phyloP scores from a whole-genome alignment of 2,329 filamentous ascomycete species.

The Thielaviopsis punctulata region DNA sequence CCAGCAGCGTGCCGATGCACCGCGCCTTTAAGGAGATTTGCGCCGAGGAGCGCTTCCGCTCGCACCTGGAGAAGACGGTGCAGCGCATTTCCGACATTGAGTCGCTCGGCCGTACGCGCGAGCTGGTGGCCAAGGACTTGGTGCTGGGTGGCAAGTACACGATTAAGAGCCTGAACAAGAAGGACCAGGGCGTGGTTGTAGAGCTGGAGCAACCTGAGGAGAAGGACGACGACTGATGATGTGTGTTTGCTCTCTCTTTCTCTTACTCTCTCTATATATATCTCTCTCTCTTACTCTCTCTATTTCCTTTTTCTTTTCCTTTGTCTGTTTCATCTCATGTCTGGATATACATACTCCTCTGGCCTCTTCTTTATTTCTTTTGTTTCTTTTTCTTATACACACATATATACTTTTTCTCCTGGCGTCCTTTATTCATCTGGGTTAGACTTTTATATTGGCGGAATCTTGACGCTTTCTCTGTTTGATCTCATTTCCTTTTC shows the following conservation, averaged over 20 bases:
- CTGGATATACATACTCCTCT: too few relatives aligned
- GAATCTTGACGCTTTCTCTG: neutral
- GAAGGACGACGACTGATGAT: constrained; percentile 13
- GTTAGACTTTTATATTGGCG: neutral
- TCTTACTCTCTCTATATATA: neutral
- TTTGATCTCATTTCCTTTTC: neutral
- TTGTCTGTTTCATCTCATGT: neutral
- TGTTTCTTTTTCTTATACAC: neutral
- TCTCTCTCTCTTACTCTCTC: neutral
- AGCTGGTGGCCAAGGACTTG: constrained; percentile 87
- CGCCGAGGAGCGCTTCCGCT: constrained; percentile 54
- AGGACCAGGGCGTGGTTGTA: constrained; percentile 21
- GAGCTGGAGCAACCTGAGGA: constrained; percentile 26
- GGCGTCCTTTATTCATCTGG: neutral
- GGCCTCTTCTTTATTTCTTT: too few relatives aligned
- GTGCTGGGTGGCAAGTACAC: constrained; percentile 70
- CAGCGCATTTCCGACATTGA: constrained; percentile 85
- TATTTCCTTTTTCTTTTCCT: neutral
- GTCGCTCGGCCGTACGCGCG: constrained; percentile 79
- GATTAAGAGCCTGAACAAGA: constrained; percentile 28
- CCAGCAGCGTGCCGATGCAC: constrained; percentile 93
- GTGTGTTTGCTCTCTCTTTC: neutral
- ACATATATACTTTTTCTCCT: too few relatives aligned
- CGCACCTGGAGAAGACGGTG: constrained; percentile 66
- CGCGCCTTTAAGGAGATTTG: constrained; percentile 79